A percentile compares a stretch with the other conserved stretches of the same genome.
Conservation (phyloP, 352 stramenopile genomes). For the Elongisporangium undulatum region DNA sequence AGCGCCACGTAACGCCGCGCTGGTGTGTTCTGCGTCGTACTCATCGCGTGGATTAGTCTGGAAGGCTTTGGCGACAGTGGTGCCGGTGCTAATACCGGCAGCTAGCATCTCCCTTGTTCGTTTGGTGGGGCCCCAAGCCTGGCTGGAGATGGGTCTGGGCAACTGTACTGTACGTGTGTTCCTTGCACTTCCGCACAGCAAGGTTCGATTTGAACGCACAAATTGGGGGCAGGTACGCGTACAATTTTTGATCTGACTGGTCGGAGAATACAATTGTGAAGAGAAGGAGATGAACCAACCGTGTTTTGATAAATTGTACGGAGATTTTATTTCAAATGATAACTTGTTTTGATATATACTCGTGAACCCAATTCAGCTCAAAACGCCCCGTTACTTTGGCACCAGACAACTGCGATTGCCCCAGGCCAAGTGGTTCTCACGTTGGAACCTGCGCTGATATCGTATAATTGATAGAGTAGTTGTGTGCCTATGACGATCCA, state of each 20-base stretch:
- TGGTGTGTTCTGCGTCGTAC: not conserved
- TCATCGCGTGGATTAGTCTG: not conserved
- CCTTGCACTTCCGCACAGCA: not conserved
- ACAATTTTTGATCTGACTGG: not conserved
- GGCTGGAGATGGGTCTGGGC: not conserved
- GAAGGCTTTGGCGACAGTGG: not conserved
- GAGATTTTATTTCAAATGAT: not conserved
- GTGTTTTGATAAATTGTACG: not conserved
- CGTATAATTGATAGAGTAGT: not conserved
- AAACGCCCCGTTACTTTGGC: not conserved
- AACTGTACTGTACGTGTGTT: not conserved
- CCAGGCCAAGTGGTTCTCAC: not conserved
- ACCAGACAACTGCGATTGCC: not conserved
- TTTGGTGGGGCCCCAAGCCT: not conserved
- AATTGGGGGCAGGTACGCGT: not conserved
- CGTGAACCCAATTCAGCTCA: not conserved
- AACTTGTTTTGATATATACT: not conserved
- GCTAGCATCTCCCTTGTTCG: not conserved
- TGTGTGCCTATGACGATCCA: too few relatives aligned
- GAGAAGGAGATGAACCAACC: not conserved
- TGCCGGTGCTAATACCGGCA: not conserved
- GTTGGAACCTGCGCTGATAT: not conserved
- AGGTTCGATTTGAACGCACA: not conserved
- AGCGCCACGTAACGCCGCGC: not conserved
- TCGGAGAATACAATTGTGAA: not conserved